phyloP scores from a whole-genome alignment of 1,284 basidiomycete species.

The Apiotrichum mycotoxinovorans region DNA sequence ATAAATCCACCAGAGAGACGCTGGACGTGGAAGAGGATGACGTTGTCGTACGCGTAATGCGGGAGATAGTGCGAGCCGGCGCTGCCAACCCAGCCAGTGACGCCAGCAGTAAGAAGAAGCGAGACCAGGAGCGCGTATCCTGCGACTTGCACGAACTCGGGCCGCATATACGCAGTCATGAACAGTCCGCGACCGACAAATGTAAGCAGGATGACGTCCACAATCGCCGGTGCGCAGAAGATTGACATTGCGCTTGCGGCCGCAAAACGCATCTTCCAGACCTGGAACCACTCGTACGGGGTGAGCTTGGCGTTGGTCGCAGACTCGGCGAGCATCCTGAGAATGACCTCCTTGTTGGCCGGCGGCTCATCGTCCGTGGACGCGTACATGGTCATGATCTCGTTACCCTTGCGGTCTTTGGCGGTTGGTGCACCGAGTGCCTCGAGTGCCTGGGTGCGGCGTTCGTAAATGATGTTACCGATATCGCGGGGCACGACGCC shows the following conservation, averaged over 20 bases:
- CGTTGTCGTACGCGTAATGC: conserved; percentile 12
- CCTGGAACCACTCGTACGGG: conserved; percentile 4
- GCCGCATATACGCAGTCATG: conserved; percentile 13
- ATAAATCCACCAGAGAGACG: conserved; percentile 11
- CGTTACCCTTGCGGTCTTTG: conserved; percentile 6
- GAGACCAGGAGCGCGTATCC: conserved; percentile 10
- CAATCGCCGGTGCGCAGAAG: conserved; percentile 10
- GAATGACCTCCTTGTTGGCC: conserved; percentile 2
- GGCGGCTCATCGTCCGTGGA: conserved; percentile 1
- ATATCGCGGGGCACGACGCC: conserved; percentile 12
- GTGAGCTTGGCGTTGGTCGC: conserved; percentile 3
- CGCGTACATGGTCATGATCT: conserved; percentile 16
- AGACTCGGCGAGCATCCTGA: conserved; percentile 11
- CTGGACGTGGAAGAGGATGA: conserved; percentile 15
- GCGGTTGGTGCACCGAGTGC: conserved; percentile 3
- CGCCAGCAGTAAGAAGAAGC: conserved; percentile 8
- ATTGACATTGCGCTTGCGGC: conserved; percentile 12
- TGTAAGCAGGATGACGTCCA: conserved; percentile 14
- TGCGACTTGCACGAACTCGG: conserved; percentile 4
- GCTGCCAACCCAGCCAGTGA: conserved; percentile 15
- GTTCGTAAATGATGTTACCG: conserved; percentile 14
- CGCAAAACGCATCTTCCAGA: conserved; percentile 11
- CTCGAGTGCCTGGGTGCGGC: conserved; percentile 3
- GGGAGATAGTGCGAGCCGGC: conserved; percentile 11
- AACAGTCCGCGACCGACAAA: conserved; percentile 12